phyloP scores from a whole-genome alignment of 2,329 filamentous ascomycete species.

The Aspergillus sp. region DNA sequence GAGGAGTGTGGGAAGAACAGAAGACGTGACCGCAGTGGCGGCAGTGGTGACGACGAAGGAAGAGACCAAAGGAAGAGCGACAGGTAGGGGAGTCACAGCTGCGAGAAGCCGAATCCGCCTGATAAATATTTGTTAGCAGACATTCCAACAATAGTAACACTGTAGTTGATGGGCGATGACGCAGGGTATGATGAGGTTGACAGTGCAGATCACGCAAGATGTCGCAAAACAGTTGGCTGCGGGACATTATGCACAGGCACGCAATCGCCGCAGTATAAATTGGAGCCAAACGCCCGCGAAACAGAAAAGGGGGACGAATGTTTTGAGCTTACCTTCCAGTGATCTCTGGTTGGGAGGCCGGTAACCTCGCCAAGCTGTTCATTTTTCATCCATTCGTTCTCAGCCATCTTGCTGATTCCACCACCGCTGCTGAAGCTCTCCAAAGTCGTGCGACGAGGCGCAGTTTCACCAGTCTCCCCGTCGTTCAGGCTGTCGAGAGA shows the following conservation, averaged over 20 bases:
- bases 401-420: constrained; percentile 47
- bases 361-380: constrained; percentile 57
- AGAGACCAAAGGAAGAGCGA: constrained; percentile 59
- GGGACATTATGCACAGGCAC: constrained; percentile 24
- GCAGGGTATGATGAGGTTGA: constrained; percentile 9
- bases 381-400: constrained; percentile 54
- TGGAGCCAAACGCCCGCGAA: neutral
- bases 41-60: constrained; percentile 65
- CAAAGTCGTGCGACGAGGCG: constrained; percentile 41
- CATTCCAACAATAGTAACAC: neutral
- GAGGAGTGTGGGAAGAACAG: constrained; percentile 59
- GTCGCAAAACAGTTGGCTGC: constrained; percentile 19
- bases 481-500: constrained; percentile 52
- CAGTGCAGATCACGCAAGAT: constrained; percentile 27
- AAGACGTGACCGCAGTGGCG: constrained; percentile 67
- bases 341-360: constrained; percentile 60
- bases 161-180: neutral
- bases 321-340: constrained; percentile 60
- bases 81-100: constrained; percentile 60
- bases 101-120: constrained; percentile 59
- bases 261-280: constrained; percentile 27
- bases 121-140: constrained; percentile 20
- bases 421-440: constrained; percentile 42
- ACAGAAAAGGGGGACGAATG: neutral
- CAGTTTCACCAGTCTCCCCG: constrained; percentile 33